phyloP scores from a whole-genome alignment of 352 stramenopile species.

The Elongisporangium anandrum region DNA sequence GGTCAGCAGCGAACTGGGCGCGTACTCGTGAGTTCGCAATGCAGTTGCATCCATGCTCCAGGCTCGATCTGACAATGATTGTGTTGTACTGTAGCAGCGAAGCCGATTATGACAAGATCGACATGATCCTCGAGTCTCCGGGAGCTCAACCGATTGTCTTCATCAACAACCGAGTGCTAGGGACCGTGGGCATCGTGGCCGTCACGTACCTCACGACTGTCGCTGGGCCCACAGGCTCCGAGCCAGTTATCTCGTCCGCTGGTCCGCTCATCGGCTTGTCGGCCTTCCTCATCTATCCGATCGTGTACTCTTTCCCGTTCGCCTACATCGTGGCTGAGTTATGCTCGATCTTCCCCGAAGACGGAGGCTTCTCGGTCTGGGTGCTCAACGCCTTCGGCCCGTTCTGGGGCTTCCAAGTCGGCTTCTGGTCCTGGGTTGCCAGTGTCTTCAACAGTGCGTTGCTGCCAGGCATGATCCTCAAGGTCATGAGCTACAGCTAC shows the following conservation, averaged over 20 bases:
- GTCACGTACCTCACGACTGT: slow-evolving; percentile 13
- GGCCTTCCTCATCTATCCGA: slow-evolving; percentile 64
- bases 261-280: slow-evolving; percentile 54
- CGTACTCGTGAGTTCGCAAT: too few relatives aligned
- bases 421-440: slow-evolving; percentile 58
- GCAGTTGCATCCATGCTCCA: too few relatives aligned
- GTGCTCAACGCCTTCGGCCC: slow-evolving; percentile 79
- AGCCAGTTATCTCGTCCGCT: slow-evolving; percentile 13
- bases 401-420: slow-evolving; percentile 59
- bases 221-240: slow-evolving; percentile 5
- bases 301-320: slow-evolving; percentile 82
- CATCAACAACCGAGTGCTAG: slow-evolving; percentile 11
- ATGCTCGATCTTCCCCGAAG: slow-evolving; percentile 71
- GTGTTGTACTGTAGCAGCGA: background rate
- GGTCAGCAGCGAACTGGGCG: too few relatives aligned
- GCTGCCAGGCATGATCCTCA: slow-evolving; percentile 43
- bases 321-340: slow-evolving; percentile 87
- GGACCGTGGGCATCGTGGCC: slow-evolving; percentile 9
- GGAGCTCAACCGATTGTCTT: background rate
- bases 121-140: slow-evolving; percentile 22
- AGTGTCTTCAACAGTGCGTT: slow-evolving; percentile 40
- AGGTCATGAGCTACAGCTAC: background rate
- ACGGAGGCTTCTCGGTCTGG: slow-evolving; percentile 70
- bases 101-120: slow-evolving; percentile 24
- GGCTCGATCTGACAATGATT: too few relatives aligned